A percentile compares a stretch with the other conserved stretches of the same genome.
Conservation (phyloP, 75 land plant genomes). For the Pseudotsuga menziesii region DNA sequence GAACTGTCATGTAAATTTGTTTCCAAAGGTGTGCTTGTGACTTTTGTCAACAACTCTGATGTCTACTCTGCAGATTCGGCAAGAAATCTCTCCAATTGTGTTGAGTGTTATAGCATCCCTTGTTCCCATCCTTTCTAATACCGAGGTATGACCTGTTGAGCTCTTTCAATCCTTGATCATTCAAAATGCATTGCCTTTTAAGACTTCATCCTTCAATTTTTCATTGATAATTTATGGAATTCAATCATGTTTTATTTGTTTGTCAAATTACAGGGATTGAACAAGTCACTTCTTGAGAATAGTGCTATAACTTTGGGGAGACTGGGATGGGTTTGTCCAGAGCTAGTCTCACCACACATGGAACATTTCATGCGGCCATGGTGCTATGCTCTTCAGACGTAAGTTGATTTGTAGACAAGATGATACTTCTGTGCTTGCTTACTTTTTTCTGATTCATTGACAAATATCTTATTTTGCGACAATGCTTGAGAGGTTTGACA, state of each 20-base stretch:
- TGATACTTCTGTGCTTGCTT: neutral
- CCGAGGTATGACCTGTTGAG: constrained; percentile 56
- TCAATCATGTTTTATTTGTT: neutral
- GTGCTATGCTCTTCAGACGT: constrained; percentile 83
- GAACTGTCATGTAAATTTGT: no score
- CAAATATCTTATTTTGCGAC: neutral
- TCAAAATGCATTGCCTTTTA: neutral
- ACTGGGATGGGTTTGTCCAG: constrained; percentile 98
- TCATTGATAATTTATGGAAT: neutral
- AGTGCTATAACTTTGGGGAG: constrained; percentile 98
- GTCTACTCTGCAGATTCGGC: constrained; percentile 60
- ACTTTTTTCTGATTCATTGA: neutral
- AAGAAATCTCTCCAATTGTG: constrained; percentile 80
- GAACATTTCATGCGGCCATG: constrained; percentile 97
- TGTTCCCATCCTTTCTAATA: constrained; percentile 80
- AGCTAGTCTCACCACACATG: constrained; percentile 89
- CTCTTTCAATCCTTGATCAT: neutral
- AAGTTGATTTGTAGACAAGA: constrained; percentile 17
- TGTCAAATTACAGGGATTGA: constrained; percentile 44
- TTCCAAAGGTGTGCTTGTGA: neutral
- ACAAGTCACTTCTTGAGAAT: constrained; percentile 93
- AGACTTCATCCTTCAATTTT: neutral
- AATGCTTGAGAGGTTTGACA: neutral
- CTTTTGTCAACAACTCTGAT: neutral
- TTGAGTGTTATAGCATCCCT: constrained; percentile 74